phyloP scores from a whole-genome alignment of 768 basidiomycete genomes.

The Boletus vermiculosoides region DNA sequence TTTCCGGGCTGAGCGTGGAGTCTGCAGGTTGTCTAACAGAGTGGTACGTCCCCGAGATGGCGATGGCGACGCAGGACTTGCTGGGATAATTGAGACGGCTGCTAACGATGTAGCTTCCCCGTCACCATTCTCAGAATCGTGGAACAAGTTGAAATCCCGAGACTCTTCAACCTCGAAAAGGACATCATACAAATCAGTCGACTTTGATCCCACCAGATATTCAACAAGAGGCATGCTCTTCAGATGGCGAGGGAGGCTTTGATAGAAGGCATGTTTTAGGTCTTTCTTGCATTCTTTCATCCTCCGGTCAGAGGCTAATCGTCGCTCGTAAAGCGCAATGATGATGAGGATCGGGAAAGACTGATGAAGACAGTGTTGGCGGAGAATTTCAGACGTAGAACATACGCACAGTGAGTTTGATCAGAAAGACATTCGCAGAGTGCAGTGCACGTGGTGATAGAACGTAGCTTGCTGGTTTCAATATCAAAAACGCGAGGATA shows the following conservation, averaged over 20 bases:
- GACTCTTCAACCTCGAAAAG: slow-evolving; percentile 71
- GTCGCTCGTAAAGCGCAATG: slow-evolving; percentile 81
- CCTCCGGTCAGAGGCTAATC: slow-evolving; percentile 49
- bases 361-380: slow-evolving; percentile 30
- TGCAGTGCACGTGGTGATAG: slow-evolving; percentile 79
- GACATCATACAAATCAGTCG: slow-evolving; percentile 68
- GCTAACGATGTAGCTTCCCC: slow-evolving; percentile 10
- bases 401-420: slow-evolving; percentile 66
- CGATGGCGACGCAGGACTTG: slow-evolving; percentile 12
- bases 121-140: slow-evolving; percentile 47
- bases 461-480: slow-evolving; percentile 77
- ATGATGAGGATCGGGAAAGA: slow-evolving; percentile 74
- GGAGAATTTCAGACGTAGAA: neutral
- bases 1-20: slow-evolving; percentile 8
- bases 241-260: slow-evolving; percentile 65
- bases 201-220: slow-evolving; percentile 68
- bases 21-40: slow-evolving; percentile 12
- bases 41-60: neutral
- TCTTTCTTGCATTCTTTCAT: slow-evolving; percentile 53
- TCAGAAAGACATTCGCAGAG: slow-evolving; percentile 79
- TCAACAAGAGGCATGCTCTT: slow-evolving; percentile 75
- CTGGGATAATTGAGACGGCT: slow-evolving; percentile 7
- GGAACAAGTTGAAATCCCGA: slow-evolving; percentile 48
- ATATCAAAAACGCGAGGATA: slow-evolving; percentile 71
- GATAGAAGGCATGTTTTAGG: slow-evolving; percentile 56